Base-by-base conservation (phyloP, 2,329 filamentous ascomycete species). In the Curvularia hawaiiensis region DNA sequence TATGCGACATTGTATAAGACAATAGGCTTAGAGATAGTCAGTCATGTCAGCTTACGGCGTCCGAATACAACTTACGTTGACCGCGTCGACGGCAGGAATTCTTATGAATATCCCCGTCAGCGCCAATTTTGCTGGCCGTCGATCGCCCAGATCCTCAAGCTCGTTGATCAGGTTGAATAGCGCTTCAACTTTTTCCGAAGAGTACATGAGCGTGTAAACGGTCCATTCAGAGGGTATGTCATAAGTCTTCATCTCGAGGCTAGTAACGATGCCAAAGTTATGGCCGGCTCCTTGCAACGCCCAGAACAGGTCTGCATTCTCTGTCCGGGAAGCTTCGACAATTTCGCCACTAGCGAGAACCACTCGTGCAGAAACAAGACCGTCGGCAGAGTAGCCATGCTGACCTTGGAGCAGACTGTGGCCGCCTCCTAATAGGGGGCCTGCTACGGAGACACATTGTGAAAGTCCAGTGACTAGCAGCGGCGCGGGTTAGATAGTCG, bases 351-450 rank as follows among this genome's bases (percentile, higher is more conserved):
- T 65, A 6, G 73, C 71, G 8, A 74, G 62, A 2, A 78, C 61
- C 6, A 68, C 49, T 35, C 59, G 56, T 5, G 64, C 63, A 10
- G 65, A 65, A 2, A 69, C 43, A 10, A 73, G 54, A n/a, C 62
- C 58, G 41, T 71, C 68, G 30, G 83, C 79, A n/a, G 56, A 43
- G 0, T 56, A 61, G 26, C 68, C 68, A 47, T 84, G 72, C 28
- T 76, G 71, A 1, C 80, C 79, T 35, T 79, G 80, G 18, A 87
- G 73, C 66, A 81, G 78, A 3, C 85, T 83, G 61, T 84, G 84
- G 1, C 85, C 85, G 28, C 84, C 85, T 0, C 83, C 83, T 1
- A 87, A 74, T 0, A 82, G 80, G 5, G 87, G 75, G 0, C 83
- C 85, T 1, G 83, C 84, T 5, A 88, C 80, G 3, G 85, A 85